Evolutionary conservation across 257 asterid species (phyloP), one percentile per base, ranked within the genome.

Genomic region (Rubia yunnanensis): DNA sequence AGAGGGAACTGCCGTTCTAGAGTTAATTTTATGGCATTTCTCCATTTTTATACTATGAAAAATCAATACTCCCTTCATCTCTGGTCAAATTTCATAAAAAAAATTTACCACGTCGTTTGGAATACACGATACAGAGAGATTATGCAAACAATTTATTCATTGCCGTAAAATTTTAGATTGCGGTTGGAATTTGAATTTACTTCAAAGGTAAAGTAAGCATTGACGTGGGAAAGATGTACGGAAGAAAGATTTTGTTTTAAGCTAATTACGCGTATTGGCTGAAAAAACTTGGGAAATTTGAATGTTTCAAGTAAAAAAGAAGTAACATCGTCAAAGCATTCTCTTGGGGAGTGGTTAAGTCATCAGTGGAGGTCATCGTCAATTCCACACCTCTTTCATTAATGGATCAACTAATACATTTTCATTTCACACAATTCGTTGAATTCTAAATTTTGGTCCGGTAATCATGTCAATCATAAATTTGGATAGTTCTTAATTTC

Each of bases 291-390:
- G n/a, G 48, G 13, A 39, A 39, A 18, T 48, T 18, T 18, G 57
- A 50, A 50, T 50, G 57, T n/a, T 50, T 18, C 57, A 50, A 50
- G 14, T 50, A 1, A 50, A 1, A 50, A 20, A 20, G 27, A 18
- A 7, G 57, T 50, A n/a, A 53, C 59, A 27, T 63, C 31, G 58
- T 63, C 59, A 69, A 28, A 52, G 60, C 60, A 55, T 55, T 23
- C 28, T 26, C 18, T 55, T 55, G 34, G 14, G 34, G 32, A 3
- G 24, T 50, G 24, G 57, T 15, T 50, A 50, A 44, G 52, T 44
- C 52, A 44, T 3, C 7, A 44, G 52, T 44, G 52, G 52, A 44
- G 7, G 52, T 44, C 49, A 14, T 41, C 4, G n/a, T 41, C 49
- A 41, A 41, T 41, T 44, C 52, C 52, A 44, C 52, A 44, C 52